These are phyloP conservation scores for Tetrapisispora arboricola DNA, from an alignment of 805 yeast species.

Conservation along the genomic window DNA sequence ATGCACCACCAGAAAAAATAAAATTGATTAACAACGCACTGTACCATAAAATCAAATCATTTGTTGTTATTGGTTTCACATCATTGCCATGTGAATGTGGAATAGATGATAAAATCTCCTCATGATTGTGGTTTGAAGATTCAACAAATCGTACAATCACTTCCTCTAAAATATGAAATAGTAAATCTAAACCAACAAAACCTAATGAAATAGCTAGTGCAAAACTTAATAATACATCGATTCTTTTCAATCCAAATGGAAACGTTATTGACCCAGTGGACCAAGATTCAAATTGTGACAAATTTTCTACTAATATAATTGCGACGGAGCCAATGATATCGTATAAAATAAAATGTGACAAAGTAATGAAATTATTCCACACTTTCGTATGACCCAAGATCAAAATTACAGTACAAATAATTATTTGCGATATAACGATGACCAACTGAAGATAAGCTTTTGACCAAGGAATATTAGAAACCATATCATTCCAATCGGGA, in stretches of 20 bases:
- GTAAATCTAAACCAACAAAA: constrained; percentile 83
- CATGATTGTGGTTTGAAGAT: constrained; percentile 19
- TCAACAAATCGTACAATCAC: constrained; percentile 35
- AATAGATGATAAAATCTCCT: constrained; percentile 23
- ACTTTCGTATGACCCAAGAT: constrained; percentile 47
- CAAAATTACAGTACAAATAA: constrained; percentile 46
- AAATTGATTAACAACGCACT: constrained; percentile 12
- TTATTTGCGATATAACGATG: constrained; percentile 52
- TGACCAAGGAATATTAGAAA: constrained; percentile 43
- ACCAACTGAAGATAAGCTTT: constrained; percentile 46
- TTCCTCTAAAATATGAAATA: constrained; percentile 83
- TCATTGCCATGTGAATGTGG: constrained; percentile 27
- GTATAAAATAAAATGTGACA: constrained; percentile 80
- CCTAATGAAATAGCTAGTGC: constrained; percentile 75
- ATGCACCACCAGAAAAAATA: constrained; percentile 15
- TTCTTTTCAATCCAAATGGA: constrained; percentile 90
- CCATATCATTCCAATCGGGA: constrained; percentile 45
- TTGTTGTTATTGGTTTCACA: constrained; percentile 2
- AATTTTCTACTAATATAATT: constrained; percentile 60
- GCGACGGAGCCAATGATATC: constrained; percentile 72
- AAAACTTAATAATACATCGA: constrained; percentile 81
- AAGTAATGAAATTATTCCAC: constrained; percentile 54
- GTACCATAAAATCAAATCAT: constrained; percentile 21
- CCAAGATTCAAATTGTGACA: constrained; percentile 94
- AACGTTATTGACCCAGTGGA: constrained; percentile 64